phyloP scores from a whole-genome alignment of 805 yeast genomes.

The Myxozyma geophila region DNA sequence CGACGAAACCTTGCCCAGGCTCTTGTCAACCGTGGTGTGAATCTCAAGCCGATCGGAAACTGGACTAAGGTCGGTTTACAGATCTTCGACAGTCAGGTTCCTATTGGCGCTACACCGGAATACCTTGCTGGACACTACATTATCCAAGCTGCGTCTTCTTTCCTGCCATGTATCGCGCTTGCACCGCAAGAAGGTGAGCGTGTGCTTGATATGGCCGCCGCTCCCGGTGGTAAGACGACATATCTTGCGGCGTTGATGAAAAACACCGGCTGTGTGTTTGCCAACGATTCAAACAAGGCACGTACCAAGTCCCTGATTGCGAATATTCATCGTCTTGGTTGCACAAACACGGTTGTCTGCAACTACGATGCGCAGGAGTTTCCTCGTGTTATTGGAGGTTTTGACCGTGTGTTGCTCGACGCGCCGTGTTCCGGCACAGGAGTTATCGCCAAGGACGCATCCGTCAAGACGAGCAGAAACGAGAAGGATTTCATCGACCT shows the following conservation, averaged over 20 bases:
- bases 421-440: constrained; percentile 99
- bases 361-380: constrained; percentile 98
- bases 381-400: constrained; percentile 98
- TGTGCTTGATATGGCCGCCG: constrained; percentile 97
- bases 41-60: constrained; percentile 92
- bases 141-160: constrained; percentile 97
- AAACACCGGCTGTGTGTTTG: constrained; percentile 95
- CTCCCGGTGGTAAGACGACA: constrained; percentile 99
- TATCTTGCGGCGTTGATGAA: constrained; percentile 95
- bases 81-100: constrained; percentile 98
- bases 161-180: constrained; percentile 95
- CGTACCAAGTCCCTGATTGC: constrained; percentile 97
- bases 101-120: constrained; percentile 99
- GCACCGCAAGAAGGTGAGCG: constrained; percentile 98
- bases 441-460: constrained; percentile 95
- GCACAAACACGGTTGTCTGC: constrained; percentile 94
- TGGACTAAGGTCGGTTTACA: constrained; percentile 99
- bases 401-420: constrained; percentile 90
- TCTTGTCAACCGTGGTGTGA: constrained; percentile 94
- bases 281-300: constrained; percentile 95
- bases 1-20: constrained; percentile 96
- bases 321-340: constrained; percentile 94
- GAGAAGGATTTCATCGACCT: constrained; percentile 96
- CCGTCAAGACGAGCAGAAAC: constrained; percentile 89
- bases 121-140: constrained; percentile 97